Conservation (phyloP, 2,329 filamentous ascomycete species). For the Cercospora canescens region DNA sequence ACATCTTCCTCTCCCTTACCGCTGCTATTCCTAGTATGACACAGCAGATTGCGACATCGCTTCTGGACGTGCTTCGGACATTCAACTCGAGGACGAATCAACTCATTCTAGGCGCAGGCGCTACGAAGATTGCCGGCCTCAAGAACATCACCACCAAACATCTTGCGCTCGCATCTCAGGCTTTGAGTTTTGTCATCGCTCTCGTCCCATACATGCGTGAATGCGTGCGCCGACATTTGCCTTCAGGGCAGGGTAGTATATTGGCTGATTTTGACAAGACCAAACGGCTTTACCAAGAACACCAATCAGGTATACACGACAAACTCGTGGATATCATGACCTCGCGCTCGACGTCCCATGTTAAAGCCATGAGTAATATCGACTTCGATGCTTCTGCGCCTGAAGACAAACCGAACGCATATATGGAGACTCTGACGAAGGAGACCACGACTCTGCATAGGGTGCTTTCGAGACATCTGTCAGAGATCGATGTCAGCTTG, state of each 20-base stretch:
- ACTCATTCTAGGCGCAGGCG: conserved; percentile 90
- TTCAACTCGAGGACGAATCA: conserved; percentile 98
- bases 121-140: conserved; percentile 81
- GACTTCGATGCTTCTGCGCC: conserved; percentile 63
- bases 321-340: conserved; percentile 94
- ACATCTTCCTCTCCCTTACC: conserved; percentile 79
- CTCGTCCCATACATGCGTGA: conserved; percentile 89
- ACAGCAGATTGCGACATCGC: conserved; percentile 72
- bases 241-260: conserved; percentile 50
- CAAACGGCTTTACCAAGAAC: conserved; percentile 79
- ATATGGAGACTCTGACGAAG: conserved; percentile 85
- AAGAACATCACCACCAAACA: conserved; percentile 98
- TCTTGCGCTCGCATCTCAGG: conserved; percentile 86
- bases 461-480: conserved; percentile 78
- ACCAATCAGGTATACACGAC: conserved; percentile 86
- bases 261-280: conserved; percentile 87
- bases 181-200: conserved; percentile 81
- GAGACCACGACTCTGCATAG: conserved; percentile 84
- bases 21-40: conserved; percentile 87
- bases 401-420: conserved; percentile 54
- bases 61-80: conserved; percentile 83
- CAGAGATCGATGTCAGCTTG: conserved; percentile 71
- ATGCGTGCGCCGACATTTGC: conserved; percentile 76
- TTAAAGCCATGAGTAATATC: conserved; percentile 71
- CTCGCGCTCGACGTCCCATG: conserved; percentile 70